These are phyloP conservation scores for Cornus florida DNA, from an alignment of 148 eudicot genomes.

Conservation along the genomic window DNA sequence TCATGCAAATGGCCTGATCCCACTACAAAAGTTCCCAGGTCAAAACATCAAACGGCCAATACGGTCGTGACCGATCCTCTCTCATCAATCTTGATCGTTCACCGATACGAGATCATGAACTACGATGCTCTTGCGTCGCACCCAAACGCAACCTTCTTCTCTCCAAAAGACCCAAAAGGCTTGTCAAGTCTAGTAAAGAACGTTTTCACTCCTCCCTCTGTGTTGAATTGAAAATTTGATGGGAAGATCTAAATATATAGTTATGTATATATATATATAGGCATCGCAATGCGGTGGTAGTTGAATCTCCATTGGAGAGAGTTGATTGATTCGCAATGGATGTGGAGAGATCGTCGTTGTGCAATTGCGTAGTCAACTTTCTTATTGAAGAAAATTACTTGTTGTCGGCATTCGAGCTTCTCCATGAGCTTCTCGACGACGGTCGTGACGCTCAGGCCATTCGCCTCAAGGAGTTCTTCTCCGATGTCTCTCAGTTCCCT, in stretches of 20 bases:
- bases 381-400: constrained; percentile 88
- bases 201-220: not conserved
- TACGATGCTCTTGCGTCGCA: not conserved
- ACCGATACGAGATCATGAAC: not conserved
- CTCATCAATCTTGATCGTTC: not conserved
- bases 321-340: constrained; percentile 51
- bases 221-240: not conserved
- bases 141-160: not conserved
- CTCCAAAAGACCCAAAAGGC: not conserved
- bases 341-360: constrained; percentile 93
- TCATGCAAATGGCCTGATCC: no score
- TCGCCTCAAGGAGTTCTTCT: constrained; percentile 85
- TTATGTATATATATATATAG: no score
- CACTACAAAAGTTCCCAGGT: no score
- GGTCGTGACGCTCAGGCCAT: constrained; percentile 97
- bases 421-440: constrained; percentile 96
- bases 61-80: not conserved
- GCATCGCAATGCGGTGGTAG: not conserved
- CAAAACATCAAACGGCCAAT: not conserved
- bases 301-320: not conserved
- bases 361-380: constrained; percentile 99
- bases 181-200: no score
- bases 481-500: constrained; percentile 85
- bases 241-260: not conserved
- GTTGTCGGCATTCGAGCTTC: constrained; percentile 94